Evolutionary conservation across 2,329 filamentous ascomycete species (phyloP).

Genomic region (Penicillium sp.): DNA sequence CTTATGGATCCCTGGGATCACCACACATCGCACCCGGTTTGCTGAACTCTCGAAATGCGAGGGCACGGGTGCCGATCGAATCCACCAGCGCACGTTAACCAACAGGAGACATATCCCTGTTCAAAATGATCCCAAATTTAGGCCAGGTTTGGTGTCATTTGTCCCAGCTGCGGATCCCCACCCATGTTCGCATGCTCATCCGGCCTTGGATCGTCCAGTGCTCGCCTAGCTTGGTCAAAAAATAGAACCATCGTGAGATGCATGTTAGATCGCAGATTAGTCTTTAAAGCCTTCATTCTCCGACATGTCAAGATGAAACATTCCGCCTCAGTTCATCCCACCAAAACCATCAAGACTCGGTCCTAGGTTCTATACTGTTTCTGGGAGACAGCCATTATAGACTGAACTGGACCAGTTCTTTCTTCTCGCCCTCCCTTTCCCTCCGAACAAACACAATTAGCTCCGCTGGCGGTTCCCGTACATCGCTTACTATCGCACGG

Average conservation of each 20-base stretch:
- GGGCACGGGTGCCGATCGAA: background rate
- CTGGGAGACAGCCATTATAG: too few relatives aligned
- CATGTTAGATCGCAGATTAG: slow-evolving; percentile 3
- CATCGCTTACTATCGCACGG: background rate
- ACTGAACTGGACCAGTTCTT: too few relatives aligned
- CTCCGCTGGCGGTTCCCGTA: background rate
- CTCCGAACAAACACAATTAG: too few relatives aligned
- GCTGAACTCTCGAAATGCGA: background rate
- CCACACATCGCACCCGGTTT: background rate
- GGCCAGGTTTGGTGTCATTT: slow-evolving; percentile 5
- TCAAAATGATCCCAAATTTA: slow-evolving; percentile 8
- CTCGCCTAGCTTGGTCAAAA: slow-evolving; percentile 1
- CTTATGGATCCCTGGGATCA: background rate
- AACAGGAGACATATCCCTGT: background rate
- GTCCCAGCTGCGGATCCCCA: slow-evolving; percentile 5
- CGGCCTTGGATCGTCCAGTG: background rate
- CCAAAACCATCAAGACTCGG: background rate
- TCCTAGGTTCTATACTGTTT: background rate
- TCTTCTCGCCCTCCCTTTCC: too few relatives aligned
- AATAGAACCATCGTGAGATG: slow-evolving; percentile 6
- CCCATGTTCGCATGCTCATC: slow-evolving; percentile 4
- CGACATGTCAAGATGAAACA: slow-evolving; percentile 1
- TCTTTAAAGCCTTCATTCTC: slow-evolving; percentile 4
- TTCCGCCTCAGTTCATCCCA: background rate
- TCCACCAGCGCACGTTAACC: background rate